Evolutionary conservation across 805 yeast species (phyloP).

Genomic region (Blastobotrys peoriensis): DNA sequence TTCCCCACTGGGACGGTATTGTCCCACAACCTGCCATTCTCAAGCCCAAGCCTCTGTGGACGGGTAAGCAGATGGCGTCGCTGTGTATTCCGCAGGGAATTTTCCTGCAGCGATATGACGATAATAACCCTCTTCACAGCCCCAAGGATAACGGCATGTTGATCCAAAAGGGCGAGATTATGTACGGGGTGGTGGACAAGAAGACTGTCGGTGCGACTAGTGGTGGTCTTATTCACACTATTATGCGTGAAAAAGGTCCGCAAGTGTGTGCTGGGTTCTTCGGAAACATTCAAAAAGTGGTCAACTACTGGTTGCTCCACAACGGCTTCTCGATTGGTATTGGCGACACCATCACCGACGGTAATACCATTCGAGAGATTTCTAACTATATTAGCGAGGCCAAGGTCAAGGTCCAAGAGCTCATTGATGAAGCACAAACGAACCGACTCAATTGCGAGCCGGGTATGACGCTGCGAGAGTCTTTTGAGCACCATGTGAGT

Average conservation of each 20-base stretch:
- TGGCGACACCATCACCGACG: constrained; percentile 99
- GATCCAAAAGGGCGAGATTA: constrained; percentile 88
- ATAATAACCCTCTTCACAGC: constrained; percentile 70
- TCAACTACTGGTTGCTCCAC: constrained; percentile 92
- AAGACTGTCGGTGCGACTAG: constrained; percentile 98
- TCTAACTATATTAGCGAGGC: constrained; percentile 92
- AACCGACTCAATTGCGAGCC: constrained; percentile 90
- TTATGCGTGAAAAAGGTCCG: constrained; percentile 97
- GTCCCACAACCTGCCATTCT: constrained; percentile 92
- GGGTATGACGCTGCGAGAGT: constrained; percentile 98
- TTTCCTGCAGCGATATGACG: constrained; percentile 90
- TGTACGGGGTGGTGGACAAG: constrained; percentile 97
- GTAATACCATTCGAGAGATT: constrained; percentile 89
- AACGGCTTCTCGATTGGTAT: constrained; percentile 98
- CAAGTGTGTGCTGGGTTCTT: constrained; percentile 81
- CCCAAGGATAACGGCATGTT: constrained; percentile 96
- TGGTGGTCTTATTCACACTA: constrained; percentile 96
- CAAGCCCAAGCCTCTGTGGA: constrained; percentile 95
- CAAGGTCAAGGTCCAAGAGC: constrained; percentile 88
- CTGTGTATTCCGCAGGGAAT: constrained; percentile 95
- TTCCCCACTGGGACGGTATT: constrained; percentile 98
- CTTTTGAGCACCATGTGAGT: constrained; percentile 95
- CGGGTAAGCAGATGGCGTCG: constrained; percentile 92
- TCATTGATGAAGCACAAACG: constrained; percentile 85
- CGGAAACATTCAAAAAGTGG: constrained; percentile 90